Base-by-base conservation (phyloP, 495 filamentous ascomycete genomes). In the Tuber microsphaerosporum region DNA sequence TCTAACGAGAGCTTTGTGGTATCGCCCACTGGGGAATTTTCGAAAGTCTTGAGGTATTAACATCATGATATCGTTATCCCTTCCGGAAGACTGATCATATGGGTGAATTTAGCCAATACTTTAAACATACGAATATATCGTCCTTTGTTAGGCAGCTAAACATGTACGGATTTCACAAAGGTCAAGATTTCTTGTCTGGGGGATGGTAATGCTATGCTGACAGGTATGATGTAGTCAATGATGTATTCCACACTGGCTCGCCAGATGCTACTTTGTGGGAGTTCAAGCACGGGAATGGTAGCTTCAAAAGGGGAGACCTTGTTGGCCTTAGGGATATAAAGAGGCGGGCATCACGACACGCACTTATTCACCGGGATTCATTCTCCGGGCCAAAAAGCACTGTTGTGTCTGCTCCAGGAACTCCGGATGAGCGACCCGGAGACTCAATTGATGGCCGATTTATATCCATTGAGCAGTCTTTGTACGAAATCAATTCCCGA, bases 121-220 rank as follows among this genome's bases (percentile, higher is more conserved):
- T 99, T 84, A 99, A 99, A 83, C 95, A 99, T 84, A 99, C 95
- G 75, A 99, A 99, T 83, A 96, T 98, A 73, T 97, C 95, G 7
- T 99, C 95, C 16, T 99, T 99, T 83, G 95, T 99, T 48, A 90
- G 95, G 71, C 95, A 99, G 85, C 86, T 99, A 73, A 99, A 99
- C 83, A 99, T 99, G 95, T 99, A 99, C 81, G 95, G 95, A 2
- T 99, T 99, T 86, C 95, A 99, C 85, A 99, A 99, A 93, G 95
- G 95, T 95, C 87, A 71, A 87, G 76, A 65, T 71, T 45, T 69
- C 72, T 73, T 75, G 61, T 37, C 42, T 14, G 51, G 31, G 42
- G 34, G 46, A 19, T 45, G 31, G 26, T 34, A 65, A 65, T 65
- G 17, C 26, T 69, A 69, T 73, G n/a, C 73, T 81, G 48, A 79